These are phyloP conservation scores for Rhododendron molle DNA, from an alignment of 148 eudicot genomes.

Conservation along the genomic window DNA sequence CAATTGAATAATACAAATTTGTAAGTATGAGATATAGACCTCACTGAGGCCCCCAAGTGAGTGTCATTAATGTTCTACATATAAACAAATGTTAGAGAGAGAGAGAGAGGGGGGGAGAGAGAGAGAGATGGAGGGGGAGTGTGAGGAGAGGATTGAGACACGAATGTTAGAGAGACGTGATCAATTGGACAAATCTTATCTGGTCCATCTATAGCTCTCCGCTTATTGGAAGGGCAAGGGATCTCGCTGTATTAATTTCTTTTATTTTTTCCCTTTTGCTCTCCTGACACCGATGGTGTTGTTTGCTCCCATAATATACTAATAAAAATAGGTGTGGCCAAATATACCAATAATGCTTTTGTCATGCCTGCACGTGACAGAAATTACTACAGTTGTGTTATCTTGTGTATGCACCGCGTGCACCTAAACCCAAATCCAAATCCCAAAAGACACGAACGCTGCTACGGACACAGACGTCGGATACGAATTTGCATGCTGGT, in stretches of 20 bases:
- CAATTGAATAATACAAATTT: neutral
- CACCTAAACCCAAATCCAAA: neutral
- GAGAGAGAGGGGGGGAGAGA: neutral
- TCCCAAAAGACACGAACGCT: neutral
- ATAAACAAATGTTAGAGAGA: neutral
- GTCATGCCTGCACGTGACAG: slow-evolving; percentile 22
- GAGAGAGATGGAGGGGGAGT: neutral
- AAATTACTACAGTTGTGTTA: neutral
- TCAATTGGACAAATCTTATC: slow-evolving; percentile 25
- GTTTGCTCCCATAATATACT: slow-evolving; percentile 4
- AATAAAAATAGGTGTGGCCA: slow-evolving; percentile 17
- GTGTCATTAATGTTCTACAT: slow-evolving; percentile 2
- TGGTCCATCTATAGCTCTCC: slow-evolving; percentile 9
- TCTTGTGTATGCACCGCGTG: neutral
- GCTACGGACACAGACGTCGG: neutral
- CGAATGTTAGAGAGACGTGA: slow-evolving; percentile 13
- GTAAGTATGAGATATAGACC: slow-evolving; percentile 3
- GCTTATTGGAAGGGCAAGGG: slow-evolving; percentile 16
- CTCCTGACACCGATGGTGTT: neutral
- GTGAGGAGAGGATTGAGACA: slow-evolving; percentile 35
- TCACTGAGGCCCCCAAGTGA: neutral
- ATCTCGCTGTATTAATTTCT: neutral
- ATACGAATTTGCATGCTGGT: neutral
- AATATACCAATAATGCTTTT: slow-evolving; percentile 17
- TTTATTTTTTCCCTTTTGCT: neutral